Conservation (phyloP, 2,329 filamentous ascomycete genomes). For the Monilinia polystroma region DNA sequence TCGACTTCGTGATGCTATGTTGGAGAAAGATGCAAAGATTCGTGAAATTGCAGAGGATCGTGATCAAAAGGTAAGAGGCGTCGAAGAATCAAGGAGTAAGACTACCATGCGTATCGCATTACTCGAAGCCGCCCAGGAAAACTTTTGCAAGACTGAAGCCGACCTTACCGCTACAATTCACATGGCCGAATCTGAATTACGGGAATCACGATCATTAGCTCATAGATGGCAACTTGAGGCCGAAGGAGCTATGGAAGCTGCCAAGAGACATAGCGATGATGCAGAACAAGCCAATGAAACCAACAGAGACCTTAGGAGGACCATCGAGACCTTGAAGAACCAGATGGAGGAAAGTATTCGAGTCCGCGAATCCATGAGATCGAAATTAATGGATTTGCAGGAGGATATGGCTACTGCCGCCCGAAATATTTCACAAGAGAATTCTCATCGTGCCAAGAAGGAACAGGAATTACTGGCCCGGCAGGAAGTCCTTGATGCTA, state of each 20-base stretch:
- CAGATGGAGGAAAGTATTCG: slow-evolving; percentile 85
- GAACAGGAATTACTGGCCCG: slow-evolving; percentile 77
- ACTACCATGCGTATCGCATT: slow-evolving; percentile 61
- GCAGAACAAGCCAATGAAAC: slow-evolving; percentile 55
- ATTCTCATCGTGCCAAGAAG: slow-evolving; percentile 72
- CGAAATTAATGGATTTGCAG: slow-evolving; percentile 81
- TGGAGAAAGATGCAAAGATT: slow-evolving; percentile 67
- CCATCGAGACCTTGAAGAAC: slow-evolving; percentile 69
- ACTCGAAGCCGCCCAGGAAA: slow-evolving; percentile 65
- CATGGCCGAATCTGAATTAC: slow-evolving; percentile 54
- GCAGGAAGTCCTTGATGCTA: slow-evolving; percentile 75
- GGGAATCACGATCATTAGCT: slow-evolving; percentile 55
- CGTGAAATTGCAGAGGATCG: slow-evolving; percentile 68
- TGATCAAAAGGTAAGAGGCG: slow-evolving; percentile 61
- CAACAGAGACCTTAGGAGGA: slow-evolving; percentile 72
- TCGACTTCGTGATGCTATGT: slow-evolving; percentile 63
- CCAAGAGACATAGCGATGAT: slow-evolving; percentile 60
- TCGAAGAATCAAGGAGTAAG: slow-evolving; percentile 57
- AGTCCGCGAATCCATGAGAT: slow-evolving; percentile 78
- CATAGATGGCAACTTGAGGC: slow-evolving; percentile 62
- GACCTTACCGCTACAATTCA: slow-evolving; percentile 58
- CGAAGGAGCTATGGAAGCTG: slow-evolving; percentile 62
- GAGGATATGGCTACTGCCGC: slow-evolving; percentile 80
- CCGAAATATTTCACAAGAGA: slow-evolving; percentile 78
- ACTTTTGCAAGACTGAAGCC: slow-evolving; percentile 52